A percentile compares a stretch with the other conserved stretches of the same genome.
Evolutionary conservation across 805 yeast genomes (phyloP).

Genomic region (Pichia scutulata): DNA sequence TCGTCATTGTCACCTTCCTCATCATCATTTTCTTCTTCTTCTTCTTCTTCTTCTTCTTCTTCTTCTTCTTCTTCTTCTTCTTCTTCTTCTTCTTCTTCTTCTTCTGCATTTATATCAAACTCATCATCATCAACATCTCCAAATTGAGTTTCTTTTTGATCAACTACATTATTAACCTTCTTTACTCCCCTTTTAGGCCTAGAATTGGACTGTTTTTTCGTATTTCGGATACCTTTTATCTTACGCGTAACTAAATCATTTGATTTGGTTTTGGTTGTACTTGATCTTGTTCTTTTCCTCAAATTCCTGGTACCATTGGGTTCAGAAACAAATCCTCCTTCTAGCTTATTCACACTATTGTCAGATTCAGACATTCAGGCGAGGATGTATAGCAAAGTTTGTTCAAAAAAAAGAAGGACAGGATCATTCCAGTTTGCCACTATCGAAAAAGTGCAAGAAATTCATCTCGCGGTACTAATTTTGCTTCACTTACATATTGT

Average conservation of each 20-base stretch:
- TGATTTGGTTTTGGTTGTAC: neutral
- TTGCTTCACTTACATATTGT: neutral
- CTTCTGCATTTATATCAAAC: constrained; percentile 7
- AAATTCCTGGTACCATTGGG: neutral
- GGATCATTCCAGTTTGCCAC: neutral
- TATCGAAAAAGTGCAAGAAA: neutral
- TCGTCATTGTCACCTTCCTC: constrained; percentile 12
- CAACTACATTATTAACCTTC: neutral
- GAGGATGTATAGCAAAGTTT: neutral
- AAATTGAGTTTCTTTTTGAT: neutral
- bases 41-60: neutral
- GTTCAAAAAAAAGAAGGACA: neutral
- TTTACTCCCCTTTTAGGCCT: neutral
- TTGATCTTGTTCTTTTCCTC: neutral
- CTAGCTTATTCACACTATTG: neutral
- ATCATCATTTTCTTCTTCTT: constrained; percentile 10
- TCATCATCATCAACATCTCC: constrained; percentile 1
- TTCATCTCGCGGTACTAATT: neutral
- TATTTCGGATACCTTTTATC: neutral
- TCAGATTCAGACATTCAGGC: neutral
- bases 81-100: neutral
- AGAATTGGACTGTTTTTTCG: neutral
- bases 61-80: constrained; percentile 5
- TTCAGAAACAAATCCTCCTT: neutral
- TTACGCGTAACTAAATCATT: neutral